Evolutionary conservation across 208 protist species (phyloP).

Genomic region (Crithidia brevicula): DNA sequence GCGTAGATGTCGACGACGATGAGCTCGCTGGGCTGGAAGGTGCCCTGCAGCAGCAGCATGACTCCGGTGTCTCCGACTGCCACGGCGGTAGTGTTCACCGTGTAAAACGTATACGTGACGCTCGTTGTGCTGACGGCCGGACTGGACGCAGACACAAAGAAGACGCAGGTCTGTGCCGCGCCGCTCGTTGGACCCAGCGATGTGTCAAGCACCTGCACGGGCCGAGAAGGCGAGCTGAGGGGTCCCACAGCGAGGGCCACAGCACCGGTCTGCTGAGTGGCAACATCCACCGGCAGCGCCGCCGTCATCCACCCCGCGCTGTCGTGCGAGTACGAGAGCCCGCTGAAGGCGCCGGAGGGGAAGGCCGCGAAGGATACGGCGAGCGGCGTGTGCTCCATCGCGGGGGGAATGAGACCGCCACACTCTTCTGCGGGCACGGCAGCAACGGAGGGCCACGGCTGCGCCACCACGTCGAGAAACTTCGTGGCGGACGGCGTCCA

Average conservation of each 20-base stretch:
- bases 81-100: slow-evolving; percentile 15
- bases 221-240: slow-evolving; percentile 18
- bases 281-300: slow-evolving; percentile 12
- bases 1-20: slow-evolving; percentile 35
- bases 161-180: slow-evolving; percentile 46
- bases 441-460: slow-evolving; percentile 14
- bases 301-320: slow-evolving; percentile 17
- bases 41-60: slow-evolving; percentile 27
- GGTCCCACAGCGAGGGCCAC: slow-evolving; percentile 27
- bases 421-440: slow-evolving; percentile 12
- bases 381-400: slow-evolving; percentile 13
- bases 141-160: slow-evolving; percentile 42
- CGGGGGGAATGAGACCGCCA: slow-evolving; percentile 19
- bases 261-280: slow-evolving; percentile 16
- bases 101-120: slow-evolving; percentile 42
- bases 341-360: slow-evolving; percentile 32
- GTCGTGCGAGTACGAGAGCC: slow-evolving; percentile 23
- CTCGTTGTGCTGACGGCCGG: not conserved
- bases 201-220: slow-evolving; percentile 37
- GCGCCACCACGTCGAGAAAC: slow-evolving; percentile 15
- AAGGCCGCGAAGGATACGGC: slow-evolving; percentile 18
- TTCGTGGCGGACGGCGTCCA: slow-evolving; percentile 4
- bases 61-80: slow-evolving; percentile 15
- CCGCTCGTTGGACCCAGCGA: slow-evolving; percentile 31
- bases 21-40: slow-evolving; percentile 31